These are phyloP conservation scores for Nemania bipapillata DNA, from an alignment of 2,329 filamentous ascomycete species.

Conservation along the genomic window DNA sequence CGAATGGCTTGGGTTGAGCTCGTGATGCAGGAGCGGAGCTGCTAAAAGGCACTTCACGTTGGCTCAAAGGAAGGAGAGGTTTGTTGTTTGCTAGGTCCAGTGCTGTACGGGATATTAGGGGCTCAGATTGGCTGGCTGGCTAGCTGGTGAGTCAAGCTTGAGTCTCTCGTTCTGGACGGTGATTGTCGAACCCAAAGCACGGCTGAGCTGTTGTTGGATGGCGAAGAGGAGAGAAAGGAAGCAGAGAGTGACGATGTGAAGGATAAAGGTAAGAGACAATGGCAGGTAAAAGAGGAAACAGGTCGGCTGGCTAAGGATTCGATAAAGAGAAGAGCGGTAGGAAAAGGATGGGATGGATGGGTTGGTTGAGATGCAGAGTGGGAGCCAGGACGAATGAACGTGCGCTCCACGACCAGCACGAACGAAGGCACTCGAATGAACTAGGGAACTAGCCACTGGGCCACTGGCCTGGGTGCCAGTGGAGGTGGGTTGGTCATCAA, in stretches of 20 bases:
- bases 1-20: constrained; percentile 38
- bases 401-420: neutral
- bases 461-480: too few relatives aligned
- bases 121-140: constrained; percentile 40
- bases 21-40: constrained; percentile 44
- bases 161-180: constrained; percentile 46
- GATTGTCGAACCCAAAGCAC: constrained; percentile 45
- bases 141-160: constrained; percentile 42
- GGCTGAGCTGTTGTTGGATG: constrained; percentile 41
- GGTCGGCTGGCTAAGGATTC: constrained; percentile 44
- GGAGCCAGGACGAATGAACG: constrained; percentile 28
- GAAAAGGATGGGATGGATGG: constrained; percentile 45
- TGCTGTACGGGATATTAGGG: constrained; percentile 46
- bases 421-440: constrained; percentile 39
- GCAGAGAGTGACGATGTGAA: constrained; percentile 52
- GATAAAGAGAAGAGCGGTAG: constrained; percentile 48
- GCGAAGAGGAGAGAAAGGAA: constrained; percentile 46
- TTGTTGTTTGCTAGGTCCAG: constrained; percentile 35
- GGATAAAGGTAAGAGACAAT: constrained; percentile 48
- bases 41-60: constrained; percentile 45
- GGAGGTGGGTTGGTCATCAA: constrained; percentile 45
- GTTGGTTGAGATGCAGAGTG: constrained; percentile 26
- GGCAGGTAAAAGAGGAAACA: constrained; percentile 40
- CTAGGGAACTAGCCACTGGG: constrained; percentile 23
- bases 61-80: constrained; percentile 47